A percentile compares a stretch with the other conserved stretches of the same genome.
phyloP scores from a whole-genome alignment of 176 grass and related monocot genomes.

The Tillandsia leiboldiana region DNA sequence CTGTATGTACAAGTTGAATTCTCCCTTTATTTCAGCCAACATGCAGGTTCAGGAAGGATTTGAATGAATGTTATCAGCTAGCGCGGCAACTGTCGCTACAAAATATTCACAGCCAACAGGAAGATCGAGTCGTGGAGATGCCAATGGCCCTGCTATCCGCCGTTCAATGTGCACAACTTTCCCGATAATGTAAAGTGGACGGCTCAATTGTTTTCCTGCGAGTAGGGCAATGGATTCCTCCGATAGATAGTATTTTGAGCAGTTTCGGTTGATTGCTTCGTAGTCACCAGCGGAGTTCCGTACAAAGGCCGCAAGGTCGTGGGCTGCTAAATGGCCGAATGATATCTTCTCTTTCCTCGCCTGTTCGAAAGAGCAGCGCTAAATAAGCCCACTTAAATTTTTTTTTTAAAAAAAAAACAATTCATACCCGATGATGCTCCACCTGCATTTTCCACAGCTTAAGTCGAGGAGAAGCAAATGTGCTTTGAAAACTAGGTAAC shows the following conservation, averaged over 20 bases:
- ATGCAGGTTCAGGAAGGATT: constrained; percentile 88
- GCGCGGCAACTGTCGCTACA: constrained; percentile 82
- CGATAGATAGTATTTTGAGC: constrained; percentile 75
- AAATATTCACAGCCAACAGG: constrained; percentile 75
- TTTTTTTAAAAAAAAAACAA: no score
- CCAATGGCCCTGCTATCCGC: constrained; percentile 7
- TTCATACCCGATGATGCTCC: no score
- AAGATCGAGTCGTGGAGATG: constrained; percentile 14
- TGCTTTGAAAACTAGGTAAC: no score
- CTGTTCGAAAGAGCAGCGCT: constrained; percentile 19
- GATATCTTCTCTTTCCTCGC: constrained; percentile 93
- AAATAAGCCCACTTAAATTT: no score
- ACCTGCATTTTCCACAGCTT: no score
- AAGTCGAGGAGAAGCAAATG: no score
- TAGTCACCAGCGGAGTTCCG: constrained; percentile 62
- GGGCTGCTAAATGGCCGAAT: constrained; percentile 61
- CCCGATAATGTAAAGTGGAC: constrained; percentile 62
- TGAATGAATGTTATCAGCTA: constrained; percentile 50
- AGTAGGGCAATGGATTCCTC: constrained; percentile 90
- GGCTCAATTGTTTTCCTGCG: constrained; percentile 38
- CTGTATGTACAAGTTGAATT: constrained; percentile 67
- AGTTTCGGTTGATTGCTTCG: constrained; percentile 58
- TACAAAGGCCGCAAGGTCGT: constrained; percentile 70
- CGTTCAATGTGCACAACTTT: constrained; percentile 92
- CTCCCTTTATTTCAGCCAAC: constrained; percentile 73